These are phyloP conservation scores for Oleoguttula mirabilis DNA, from an alignment of 495 filamentous ascomycete genomes.

Conservation along the genomic window DNA sequence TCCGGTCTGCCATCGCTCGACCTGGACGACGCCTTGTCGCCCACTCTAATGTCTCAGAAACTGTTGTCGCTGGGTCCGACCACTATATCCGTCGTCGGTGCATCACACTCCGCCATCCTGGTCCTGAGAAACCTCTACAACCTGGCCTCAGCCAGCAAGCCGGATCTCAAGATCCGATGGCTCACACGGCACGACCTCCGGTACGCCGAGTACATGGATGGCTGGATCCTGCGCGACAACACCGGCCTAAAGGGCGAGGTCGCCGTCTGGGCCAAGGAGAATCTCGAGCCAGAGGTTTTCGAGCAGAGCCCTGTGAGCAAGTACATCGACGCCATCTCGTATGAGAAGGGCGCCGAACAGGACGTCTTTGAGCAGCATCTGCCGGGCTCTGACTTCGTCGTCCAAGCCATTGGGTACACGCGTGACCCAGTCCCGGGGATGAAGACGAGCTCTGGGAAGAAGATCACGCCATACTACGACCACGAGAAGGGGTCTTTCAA, in stretches of 20 bases:
- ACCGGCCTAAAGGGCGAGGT: constrained; percentile 51
- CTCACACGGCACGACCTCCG: constrained; percentile 48
- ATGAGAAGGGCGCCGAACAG: constrained; percentile 34
- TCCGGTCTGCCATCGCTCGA: constrained; percentile 33
- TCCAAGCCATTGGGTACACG: constrained; percentile 46
- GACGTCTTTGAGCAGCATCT: constrained; percentile 36
- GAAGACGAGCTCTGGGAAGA: constrained; percentile 22
- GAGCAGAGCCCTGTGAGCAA: constrained; percentile 37
- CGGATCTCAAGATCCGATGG: constrained; percentile 45
- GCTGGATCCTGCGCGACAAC: constrained; percentile 52
- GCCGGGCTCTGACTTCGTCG: constrained; percentile 37
- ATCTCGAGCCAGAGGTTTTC: constrained; percentile 42
- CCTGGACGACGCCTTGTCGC: constrained; percentile 45
- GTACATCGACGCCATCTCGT: constrained; percentile 41
- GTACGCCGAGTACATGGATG: constrained; percentile 49
- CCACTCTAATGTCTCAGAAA: constrained; percentile 35
- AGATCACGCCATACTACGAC: constrained; percentile 35
- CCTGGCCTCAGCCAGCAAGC: constrained; percentile 38
- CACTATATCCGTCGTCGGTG: constrained; percentile 45
- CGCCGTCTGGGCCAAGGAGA: constrained; percentile 44
- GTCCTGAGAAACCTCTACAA: constrained; percentile 48
- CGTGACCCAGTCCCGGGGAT: constrained; percentile 38
- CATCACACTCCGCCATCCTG: constrained; percentile 50
- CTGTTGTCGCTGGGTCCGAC: constrained; percentile 30
- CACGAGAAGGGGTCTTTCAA: constrained; percentile 38